Evolutionary conservation across 331 rosid species (phyloP), one percentile per base, ranked within the genome.

Genomic region (Spiraea crenata): DNA sequence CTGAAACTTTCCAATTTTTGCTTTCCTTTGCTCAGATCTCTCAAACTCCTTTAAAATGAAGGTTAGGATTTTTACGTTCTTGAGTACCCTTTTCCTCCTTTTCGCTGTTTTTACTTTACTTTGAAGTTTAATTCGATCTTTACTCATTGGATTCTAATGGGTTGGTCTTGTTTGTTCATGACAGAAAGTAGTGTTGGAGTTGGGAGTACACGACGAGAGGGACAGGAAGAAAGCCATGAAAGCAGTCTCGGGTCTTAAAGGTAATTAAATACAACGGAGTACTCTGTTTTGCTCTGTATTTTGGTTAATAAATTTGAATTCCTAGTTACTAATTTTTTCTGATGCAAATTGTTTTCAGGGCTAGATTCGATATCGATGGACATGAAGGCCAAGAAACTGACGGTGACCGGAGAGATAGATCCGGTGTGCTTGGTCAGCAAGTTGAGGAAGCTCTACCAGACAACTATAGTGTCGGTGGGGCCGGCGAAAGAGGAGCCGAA

Each of bases 321-420:
- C 9, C 1, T 6, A 17, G 39, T 20, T 5, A 5, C 34, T 6
- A 20, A 63, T 39, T 52, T 19, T 54, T 39, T 55, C 35, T 51
- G 9, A 5, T 2, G 45, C 5, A 45, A 64, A 48, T 20, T 51
- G 5, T 44, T 68, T 73, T 38, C 83, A 93, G 98, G 98, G 60
- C 85, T 93, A 15, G 96, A 88, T 2, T 85, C 97, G 42, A 80
- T 90, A 6, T 73, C 92, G 0, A 74, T 87, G 76, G 92, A 93
- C 65, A 69, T 76, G 89, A 90, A 90, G 72, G 95, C 87, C 76
- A 65, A 69, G 65, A 88, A 90, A 64, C 9, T 90, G 76, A 93
- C 96, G 0, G 71, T 90, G 71, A 83, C 66, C 0, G 98, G 97
- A 31, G 84, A 79, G 2, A 47, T 84, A 12, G 96, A 93, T 46